Percentiles rank a stretch among this genome's conserved stretches.
phyloP scores from a whole-genome alignment of 2,329 filamentous ascomycete species.

The Fusarium sarcochroum region DNA sequence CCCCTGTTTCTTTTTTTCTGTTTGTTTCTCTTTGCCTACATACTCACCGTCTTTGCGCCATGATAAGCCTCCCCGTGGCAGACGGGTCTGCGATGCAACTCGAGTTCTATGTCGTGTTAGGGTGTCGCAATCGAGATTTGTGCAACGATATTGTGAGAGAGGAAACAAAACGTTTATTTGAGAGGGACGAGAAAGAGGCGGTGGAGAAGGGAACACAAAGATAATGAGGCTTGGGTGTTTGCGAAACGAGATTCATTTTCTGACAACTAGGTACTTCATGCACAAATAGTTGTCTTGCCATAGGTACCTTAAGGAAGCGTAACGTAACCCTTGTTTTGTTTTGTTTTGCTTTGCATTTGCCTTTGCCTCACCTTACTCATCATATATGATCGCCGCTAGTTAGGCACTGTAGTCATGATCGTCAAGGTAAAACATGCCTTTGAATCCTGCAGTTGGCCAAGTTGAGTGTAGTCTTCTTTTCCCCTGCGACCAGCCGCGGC shows the following conservation, averaged over 20 bases:
- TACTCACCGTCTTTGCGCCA: constrained; percentile 41
- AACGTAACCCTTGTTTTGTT: constrained; percentile 20
- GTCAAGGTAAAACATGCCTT: constrained; percentile 15
- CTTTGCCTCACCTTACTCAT: constrained; percentile 13
- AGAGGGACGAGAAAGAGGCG: constrained; percentile 23
- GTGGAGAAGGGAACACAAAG: constrained; percentile 29
- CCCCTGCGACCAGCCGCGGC: constrained; percentile 31
- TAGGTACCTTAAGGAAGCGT: not conserved
- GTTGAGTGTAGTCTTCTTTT: constrained; percentile 30
- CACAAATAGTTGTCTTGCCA: not conserved
- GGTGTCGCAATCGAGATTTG: constrained; percentile 50
- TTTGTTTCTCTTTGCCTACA: not conserved
- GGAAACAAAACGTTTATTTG: constrained; percentile 16
- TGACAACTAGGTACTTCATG: too few relatives aligned
- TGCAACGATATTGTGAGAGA: constrained; percentile 26
- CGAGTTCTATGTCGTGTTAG: constrained; percentile 35
- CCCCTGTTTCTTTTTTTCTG: constrained; percentile 2
- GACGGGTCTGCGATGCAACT: constrained; percentile 20
- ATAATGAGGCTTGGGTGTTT: not conserved
- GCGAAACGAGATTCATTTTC: too few relatives aligned
- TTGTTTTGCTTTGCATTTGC: too few relatives aligned
- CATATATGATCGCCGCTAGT: constrained; percentile 30
- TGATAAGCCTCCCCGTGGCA: constrained; percentile 20
- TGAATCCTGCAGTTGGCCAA: constrained; percentile 23
- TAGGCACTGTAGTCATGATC: constrained; percentile 12